Evolutionary conservation across 2,329 filamentous ascomycete species (phyloP), one percentile per base, ranked within the genome.

Genomic region (Alternaria conjuncta): DNA sequence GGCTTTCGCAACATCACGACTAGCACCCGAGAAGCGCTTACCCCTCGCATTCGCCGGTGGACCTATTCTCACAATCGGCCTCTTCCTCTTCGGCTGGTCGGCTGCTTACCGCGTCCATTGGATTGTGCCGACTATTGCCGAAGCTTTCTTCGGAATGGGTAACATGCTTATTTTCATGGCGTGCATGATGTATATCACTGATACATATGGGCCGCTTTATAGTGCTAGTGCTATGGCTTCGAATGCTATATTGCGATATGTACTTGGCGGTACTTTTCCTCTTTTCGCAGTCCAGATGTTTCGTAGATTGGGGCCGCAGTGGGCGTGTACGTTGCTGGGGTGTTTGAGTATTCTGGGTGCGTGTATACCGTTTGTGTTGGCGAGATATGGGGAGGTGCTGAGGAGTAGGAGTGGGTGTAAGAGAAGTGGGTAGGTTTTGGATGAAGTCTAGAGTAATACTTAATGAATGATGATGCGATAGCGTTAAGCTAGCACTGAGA

Each of bases 221-320:
- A 84, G 88, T 0, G 88, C 88, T 0, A 88, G 85, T 61, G 87
- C 87, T 0, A 79, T 86, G 53, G 87, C 86, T 7, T 88, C 89
- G 2, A 90, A 89, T 64, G 84, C 85, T 2, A 78, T 90, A 11
- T 79, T 86, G 2, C 78, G 88, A 23, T 90, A 89, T 65, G 75
- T 76, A 0, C 81, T 89, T 8, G 86, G 85, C 0, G 86, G 84
- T 1, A 84, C 82, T 0, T 90, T 90, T 58, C 88, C 88, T 0
- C 73, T 90, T 0, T 90, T 90, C 66, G 86, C 87, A 0, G 77
- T 90, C 1, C 86, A 88, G 63, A 75, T 74, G 65, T 69, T 65
- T n/a, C 54, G 49, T 7, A 11, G 45, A 4, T 13, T 69, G 5
- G 63, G 63, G 3, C 44, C 57, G 7, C 55, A 66, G 8, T 70